Percentiles rank a stretch among this genome's conserved stretches.
Evolutionary conservation across 768 basidiomycete species (phyloP).

Genomic region (Cytidiella melzeri): DNA sequence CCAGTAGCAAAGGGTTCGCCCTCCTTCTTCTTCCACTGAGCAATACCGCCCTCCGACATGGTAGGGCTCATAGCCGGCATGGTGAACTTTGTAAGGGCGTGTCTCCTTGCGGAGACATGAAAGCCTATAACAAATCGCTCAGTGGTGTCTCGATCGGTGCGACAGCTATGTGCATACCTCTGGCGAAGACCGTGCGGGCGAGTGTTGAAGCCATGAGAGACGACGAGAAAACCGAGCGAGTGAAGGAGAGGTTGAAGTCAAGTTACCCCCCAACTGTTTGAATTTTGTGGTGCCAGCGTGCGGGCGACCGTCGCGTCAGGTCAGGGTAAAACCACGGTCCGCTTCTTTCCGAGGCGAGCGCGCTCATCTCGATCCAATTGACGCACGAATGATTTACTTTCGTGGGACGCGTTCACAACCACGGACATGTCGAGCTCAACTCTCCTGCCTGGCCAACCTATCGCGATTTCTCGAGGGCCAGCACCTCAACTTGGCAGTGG

Average conservation of each 20-base stretch:
- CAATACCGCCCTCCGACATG: constrained; percentile 99
- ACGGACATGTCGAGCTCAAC: constrained; percentile 12
- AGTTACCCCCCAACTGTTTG: constrained; percentile 14
- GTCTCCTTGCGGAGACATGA: constrained; percentile 72
- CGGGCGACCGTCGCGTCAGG: background rate
- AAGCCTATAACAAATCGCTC: constrained; percentile 52
- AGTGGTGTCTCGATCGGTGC: too few species aligned
- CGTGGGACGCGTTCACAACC: background rate
- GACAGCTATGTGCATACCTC: constrained; percentile 47
- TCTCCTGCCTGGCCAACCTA: constrained; percentile 76
- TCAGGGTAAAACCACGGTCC: constrained; percentile 10
- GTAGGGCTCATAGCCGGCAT: constrained; percentile 99
- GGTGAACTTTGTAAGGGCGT: constrained; percentile 80
- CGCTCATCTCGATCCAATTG: background rate
- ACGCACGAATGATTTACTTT: background rate
- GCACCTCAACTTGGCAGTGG: constrained; percentile 57
- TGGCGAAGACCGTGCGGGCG: constrained; percentile 53
- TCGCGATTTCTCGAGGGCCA: constrained; percentile 50
- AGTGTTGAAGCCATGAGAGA: constrained; percentile 53
- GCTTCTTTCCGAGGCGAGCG: constrained; percentile 8
- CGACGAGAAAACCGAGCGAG: constrained; percentile 21
- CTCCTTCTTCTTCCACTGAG: constrained; percentile 95
- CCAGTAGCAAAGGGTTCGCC: constrained; percentile 86
- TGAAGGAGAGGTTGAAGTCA: constrained; percentile 16
- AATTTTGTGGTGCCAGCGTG: constrained; percentile 6